Base-by-base conservation (phyloP, 352 stramenopile genomes). In the Globisporangium yorkense region DNA sequence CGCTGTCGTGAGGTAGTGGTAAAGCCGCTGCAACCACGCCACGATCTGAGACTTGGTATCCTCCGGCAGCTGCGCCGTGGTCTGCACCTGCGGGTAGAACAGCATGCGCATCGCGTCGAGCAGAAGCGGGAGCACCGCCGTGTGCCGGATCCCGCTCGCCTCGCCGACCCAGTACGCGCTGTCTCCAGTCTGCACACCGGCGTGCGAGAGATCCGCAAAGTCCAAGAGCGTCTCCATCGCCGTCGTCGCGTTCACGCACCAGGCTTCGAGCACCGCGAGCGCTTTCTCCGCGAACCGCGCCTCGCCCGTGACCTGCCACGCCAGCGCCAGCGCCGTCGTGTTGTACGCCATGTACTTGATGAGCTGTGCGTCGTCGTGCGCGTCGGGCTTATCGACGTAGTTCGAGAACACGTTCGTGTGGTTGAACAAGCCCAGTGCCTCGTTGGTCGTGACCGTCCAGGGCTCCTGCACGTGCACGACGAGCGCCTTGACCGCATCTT, bases 71-170 rank as follows among this genome's bases (percentile, higher is more conserved):
- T 46, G 48, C 27, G 18, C 0, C 35, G 35, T 15, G 8, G 37
- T 43, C 37, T 12, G 10, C 37, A 43, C 24, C 66, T 68, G 31
- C 35, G 31, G 35, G 20, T 13, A 35, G 41, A 68, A 41, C 33
- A 84, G 61, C 50, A 84, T 35, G 0, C 70, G 68, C 53, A 84
- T 45, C 2, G 68, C 57, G 57, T 82, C 72, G 31, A 78, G 57
- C 48, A 78, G 59, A 29, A 75, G 60, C 5, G 63, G 69, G 0
- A 84, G 53, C 27, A 68, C 60, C 18, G 64, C 54, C 12, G 66
- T 70, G 41, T 76, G 70, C 1, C 70, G 62, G 29, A 77, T 65
- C 7, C 73, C 68, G 41, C 61, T 72, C 0, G 56, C 31, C 2
- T 51, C 57, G 37, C 37, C 37, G 37, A 16, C 37, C 37, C 37